Percentiles rank a stretch among this genome's conserved stretches.
These are phyloP conservation scores for Massarina eburnea DNA, from an alignment of 2,329 filamentous ascomycete genomes.

Conservation along the genomic window DNA sequence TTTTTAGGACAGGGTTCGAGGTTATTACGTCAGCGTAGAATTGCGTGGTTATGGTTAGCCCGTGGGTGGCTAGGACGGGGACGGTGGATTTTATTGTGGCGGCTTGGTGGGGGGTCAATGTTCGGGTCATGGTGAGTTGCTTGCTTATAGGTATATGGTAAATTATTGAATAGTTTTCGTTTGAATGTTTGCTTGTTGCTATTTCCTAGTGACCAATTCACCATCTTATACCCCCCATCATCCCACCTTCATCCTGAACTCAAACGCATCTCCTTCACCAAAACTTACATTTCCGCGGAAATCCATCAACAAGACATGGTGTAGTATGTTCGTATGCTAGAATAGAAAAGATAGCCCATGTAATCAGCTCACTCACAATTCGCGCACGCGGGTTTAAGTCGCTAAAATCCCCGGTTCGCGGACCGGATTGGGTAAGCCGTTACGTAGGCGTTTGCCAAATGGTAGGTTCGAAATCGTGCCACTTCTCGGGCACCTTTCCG, in stretches of 20 bases:
- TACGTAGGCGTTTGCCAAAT: too few species aligned
- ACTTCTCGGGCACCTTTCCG: too few species aligned
- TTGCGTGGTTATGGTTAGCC: conserved; percentile 66
- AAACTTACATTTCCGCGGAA: conserved; percentile 3
- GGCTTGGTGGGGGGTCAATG: conserved; percentile 64
- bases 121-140: conserved; percentile 22
- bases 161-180: neutral
- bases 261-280: neutral
- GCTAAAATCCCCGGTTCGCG: too few species aligned
- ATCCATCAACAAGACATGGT: neutral
- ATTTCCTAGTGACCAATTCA: neutral
- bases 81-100: conserved; percentile 70
- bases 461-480: too few species aligned
- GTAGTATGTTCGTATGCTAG: too few species aligned
- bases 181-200: neutral
- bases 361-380: too few species aligned
- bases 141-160: neutral
- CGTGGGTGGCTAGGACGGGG: conserved; percentile 68
- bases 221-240: neutral
- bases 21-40: conserved; percentile 72
- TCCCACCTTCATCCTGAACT: neutral
- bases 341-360: too few species aligned
- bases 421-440: too few species aligned
- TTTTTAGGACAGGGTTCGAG: conserved; percentile 66
- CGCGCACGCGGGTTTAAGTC: too few species aligned